A percentile compares a stretch with the other conserved stretches of the same genome.
Evolutionary conservation across 2,329 filamentous ascomycete genomes (phyloP).

Genomic region (Sporothrix humicola): DNA sequence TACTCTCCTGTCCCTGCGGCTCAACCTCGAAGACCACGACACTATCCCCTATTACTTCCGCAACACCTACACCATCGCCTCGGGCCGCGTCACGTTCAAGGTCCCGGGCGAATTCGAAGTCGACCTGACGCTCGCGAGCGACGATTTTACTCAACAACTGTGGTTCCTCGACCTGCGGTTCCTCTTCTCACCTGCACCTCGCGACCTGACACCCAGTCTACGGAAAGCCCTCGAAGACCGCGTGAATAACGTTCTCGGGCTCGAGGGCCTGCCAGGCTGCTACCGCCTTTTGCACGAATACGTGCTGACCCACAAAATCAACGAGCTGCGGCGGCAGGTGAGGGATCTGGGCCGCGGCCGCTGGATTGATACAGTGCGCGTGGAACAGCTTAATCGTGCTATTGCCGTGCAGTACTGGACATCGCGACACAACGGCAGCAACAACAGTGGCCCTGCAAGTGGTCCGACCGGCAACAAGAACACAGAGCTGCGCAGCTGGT

Average conservation of each 20-base stretch:
- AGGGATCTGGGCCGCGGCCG: slow-evolving; percentile 68
- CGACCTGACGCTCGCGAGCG: slow-evolving; percentile 87
- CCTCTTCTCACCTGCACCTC: slow-evolving; percentile 73
- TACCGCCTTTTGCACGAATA: slow-evolving; percentile 89
- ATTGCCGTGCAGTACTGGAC: slow-evolving; percentile 93
- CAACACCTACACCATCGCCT: slow-evolving; percentile 72
- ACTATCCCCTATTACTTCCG: slow-evolving; percentile 75
- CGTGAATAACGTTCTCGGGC: slow-evolving; percentile 72
- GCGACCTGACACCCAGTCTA: slow-evolving; percentile 65
- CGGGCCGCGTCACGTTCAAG: slow-evolving; percentile 88
- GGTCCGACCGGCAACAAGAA: slow-evolving; percentile 46
- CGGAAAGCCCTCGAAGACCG: slow-evolving; percentile 70
- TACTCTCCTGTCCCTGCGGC: slow-evolving; percentile 77
- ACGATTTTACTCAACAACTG: slow-evolving; percentile 81
- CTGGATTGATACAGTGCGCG: slow-evolving; percentile 78
- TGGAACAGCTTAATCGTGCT: slow-evolving; percentile 80
- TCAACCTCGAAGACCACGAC: slow-evolving; percentile 85
- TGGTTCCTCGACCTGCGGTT: slow-evolving; percentile 95
- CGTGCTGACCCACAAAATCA: slow-evolving; percentile 87
- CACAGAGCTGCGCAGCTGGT: slow-evolving; percentile 65
- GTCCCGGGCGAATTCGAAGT: slow-evolving; percentile 88
- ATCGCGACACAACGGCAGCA: slow-evolving; percentile 54
- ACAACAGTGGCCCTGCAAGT: neutral
- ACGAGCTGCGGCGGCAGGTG: slow-evolving; percentile 79
- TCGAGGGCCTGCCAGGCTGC: slow-evolving; percentile 76